Base-by-base conservation (phyloP, 164 flowering plant species). In the Litsea cubeba region DNA sequence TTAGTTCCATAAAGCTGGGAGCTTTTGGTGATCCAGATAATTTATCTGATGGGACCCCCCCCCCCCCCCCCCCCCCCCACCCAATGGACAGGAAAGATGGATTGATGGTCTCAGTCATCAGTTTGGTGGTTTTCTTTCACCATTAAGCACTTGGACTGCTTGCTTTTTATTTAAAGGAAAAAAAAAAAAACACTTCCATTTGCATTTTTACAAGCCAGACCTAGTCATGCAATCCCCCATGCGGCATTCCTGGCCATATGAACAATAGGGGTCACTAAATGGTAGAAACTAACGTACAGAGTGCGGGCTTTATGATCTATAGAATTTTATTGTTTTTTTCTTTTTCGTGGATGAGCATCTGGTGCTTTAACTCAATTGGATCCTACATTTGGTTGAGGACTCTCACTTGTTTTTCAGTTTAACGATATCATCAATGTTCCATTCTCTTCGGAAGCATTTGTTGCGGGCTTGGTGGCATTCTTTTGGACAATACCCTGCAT, bases 371-470 rank as follows among this genome's bases (percentile, higher is more conserved):
- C 20, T 17, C n/a, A 54, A 12, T 54, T 54, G 12, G 20, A 12
- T 51, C 17, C 58, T 12, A 51, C 58, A 49, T 12, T 24, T 30
- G 18, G 58, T 51, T 17, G 20, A 54, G 60, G 60, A 54, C n/a
- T 67, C 18, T 63, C 17, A 26, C 69, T 68, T 69, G 68, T 69
- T 26, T 28, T 77, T 81, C 89, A 95, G 99, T 93, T 95, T 90
- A 93, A 95, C 57, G 97, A 93, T 73, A 90, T 95, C 30, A 74
- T 92, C 64, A 95, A 93, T 58, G 95, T 92, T 22, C 93, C 96
- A 3, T 90, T 92, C 81, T 81, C 86, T 24, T 95, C 99, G 0
- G 90, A 91, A 78, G 87, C 99, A 14, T 93, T 93, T 83, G 99
- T 95, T 20, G 98, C 95, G 0, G 98, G 93, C 23, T 11, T 78